Base-by-base conservation (phyloP, 768 basidiomycete genomes). In the Mycena galopus region DNA sequence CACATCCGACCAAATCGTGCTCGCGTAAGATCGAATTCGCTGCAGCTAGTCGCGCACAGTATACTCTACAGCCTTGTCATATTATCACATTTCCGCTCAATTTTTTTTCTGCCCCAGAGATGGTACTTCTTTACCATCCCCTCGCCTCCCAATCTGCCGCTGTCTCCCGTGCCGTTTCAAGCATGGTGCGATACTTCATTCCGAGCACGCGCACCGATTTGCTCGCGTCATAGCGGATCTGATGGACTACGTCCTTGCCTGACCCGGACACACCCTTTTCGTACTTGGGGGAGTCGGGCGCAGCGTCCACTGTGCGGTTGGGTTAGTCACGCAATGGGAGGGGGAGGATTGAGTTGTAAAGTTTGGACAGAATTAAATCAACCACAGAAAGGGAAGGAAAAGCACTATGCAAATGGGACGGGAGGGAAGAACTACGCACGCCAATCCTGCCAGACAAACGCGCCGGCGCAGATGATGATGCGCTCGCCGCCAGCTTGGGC, bases 401-500 rank as follows among this genome's bases (percentile, higher is more conserved):
- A n/a, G n/a, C n/a, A n/a, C n/a, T n/a, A n/a, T n/a, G n/a, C n/a
- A n/a, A n/a, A n/a, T n/a, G n/a, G n/a, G n/a, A n/a, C n/a, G n/a
- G n/a, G n/a, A n/a, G n/a, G n/a, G n/a, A n/a, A n/a, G n/a, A 47
- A 73, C n/a, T n/a, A n/a, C 72, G 12, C 56, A 73, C 72, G 47
- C 42, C 60, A 73, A 29, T 73, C 61, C 63, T 73, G 64, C 76
- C 72, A 79, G 1, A 73, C 67, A 51, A 42, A 75, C 65, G 64
- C 59, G 72, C 86, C 83, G 2, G 77, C 81, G 27, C 78, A 80
- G 30, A 88, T 67, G 74, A 92, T 85, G 77, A 91, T 86, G 42
- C 91, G 82, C 67, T 91, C 83, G 0, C 88, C 89, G 6, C 84
- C 84, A 0, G 90, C 91, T 3, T 84, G 83, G 3, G 77, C 82